Evolutionary conservation across 1,284 basidiomycete species (phyloP), one percentile per base, ranked within the genome.

Genomic region (Ustilago shanxiensis): DNA sequence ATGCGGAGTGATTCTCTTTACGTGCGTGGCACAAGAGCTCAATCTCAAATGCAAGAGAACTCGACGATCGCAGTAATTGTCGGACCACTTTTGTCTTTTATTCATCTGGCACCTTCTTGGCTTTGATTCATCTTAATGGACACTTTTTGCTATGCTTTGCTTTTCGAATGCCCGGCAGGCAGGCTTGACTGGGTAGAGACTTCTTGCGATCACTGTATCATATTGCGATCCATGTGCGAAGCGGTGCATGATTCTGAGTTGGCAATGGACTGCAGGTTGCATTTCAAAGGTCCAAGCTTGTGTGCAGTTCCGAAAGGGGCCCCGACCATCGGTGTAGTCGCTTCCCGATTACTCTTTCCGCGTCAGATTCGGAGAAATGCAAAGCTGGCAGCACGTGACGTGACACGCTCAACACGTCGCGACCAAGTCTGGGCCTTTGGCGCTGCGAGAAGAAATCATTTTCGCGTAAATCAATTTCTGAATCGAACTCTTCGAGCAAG

Each of bases 51-150:
- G 29, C 47, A 50, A n/a, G n/a, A n/a, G n/a, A n/a, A n/a, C 47
- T 26, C 16, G 18, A 33, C 50, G 9, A 6, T 39, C 18, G 37
- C 14, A 39, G n/a, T n/a, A n/a, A n/a, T n/a, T n/a, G n/a, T n/a
- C n/a, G n/a, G n/a, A n/a, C n/a, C n/a, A n/a, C n/a, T n/a, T 14
- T 16, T 44, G 20, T 44, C 41, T 44, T 44, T 20, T 44, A 16
- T 54, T 33, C 35, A 33, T 20, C 31, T 54, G 5, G n/a, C 31
- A 11, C 31, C 5, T 33, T 33, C 24, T n/a, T 28, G 16, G 20
- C 44, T 26, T 39, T 54, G 37, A 37, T 50, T 58, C 57, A 14
- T 49, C 39, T 54, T 60, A 66, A 71, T 73, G 68, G 72, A 77
- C 75, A 69, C 28, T 72, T 61, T 49, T 57, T 60, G 47, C 9